Percentiles rank a stretch among this genome's conserved stretches.
Evolutionary conservation across 495 filamentous ascomycete genomes (phyloP).

Genomic region (Tirmania nivea): DNA sequence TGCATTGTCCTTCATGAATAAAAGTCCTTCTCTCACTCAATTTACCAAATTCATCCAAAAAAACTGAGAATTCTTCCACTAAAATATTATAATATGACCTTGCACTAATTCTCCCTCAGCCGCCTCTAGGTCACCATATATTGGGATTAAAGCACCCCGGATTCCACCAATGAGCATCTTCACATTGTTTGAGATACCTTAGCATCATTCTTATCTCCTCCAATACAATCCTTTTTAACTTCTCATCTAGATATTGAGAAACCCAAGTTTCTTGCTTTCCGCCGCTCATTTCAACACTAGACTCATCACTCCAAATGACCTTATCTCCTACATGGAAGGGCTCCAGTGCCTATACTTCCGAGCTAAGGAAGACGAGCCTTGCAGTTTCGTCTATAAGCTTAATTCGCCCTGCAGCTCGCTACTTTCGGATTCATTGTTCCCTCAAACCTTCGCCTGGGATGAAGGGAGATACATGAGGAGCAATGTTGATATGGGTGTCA

Average conservation of each 20-base stretch:
- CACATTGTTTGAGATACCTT: not conserved
- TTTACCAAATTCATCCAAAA: no score
- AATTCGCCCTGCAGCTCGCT: not conserved
- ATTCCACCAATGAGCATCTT: not conserved
- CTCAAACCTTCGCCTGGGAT: not conserved
- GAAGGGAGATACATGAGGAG: not conserved
- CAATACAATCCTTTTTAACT: slow-evolving; percentile 1
- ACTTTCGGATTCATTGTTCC: not conserved
- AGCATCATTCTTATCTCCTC: not conserved
- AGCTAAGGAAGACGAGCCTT: not conserved
- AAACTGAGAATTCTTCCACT: no score
- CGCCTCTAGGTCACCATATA: not conserved
- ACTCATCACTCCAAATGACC: not conserved
- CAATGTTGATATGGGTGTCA: not conserved
- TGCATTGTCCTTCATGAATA: no score
- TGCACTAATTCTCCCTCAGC: not conserved
- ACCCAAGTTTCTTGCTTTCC: not conserved
- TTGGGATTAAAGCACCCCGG: not conserved
- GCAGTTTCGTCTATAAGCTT: not conserved
- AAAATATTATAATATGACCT: no score
- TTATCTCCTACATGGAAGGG: not conserved
- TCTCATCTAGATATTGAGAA: not conserved
- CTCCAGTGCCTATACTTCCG: not conserved
- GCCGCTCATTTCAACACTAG: no score
- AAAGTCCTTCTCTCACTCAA: no score